Conservation (phyloP, 306 rosid species). For the Cucurbita pepo region DNA sequence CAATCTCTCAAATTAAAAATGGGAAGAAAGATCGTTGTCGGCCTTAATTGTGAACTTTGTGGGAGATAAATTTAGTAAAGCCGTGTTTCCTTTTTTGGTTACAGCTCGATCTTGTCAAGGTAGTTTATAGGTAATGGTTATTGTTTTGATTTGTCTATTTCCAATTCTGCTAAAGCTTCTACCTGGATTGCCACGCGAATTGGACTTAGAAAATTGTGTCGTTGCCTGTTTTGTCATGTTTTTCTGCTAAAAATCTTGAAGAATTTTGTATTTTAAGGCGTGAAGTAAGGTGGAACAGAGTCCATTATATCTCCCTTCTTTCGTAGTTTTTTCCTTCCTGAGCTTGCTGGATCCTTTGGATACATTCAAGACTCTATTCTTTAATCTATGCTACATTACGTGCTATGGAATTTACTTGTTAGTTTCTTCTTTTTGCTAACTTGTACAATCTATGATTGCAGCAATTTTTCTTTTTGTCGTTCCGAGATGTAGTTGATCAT, state of each 20-base stretch:
- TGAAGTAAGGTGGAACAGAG: not conserved
- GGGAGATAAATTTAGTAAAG: conserved; percentile 17
- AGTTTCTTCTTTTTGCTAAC: not conserved
- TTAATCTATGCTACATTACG: not conserved
- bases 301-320: not conserved
- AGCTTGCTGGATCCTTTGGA: not conserved
- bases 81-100: conserved; percentile 11
- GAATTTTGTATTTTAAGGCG: not conserved
- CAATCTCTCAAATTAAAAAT: not conserved
- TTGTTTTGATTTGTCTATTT: conserved; percentile 12
- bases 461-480: not conserved
- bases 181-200: conserved; percentile 7
- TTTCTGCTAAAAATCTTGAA: not conserved
- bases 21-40: not conserved
- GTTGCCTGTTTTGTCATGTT: not conserved
- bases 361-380: not conserved
- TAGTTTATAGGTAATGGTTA: not conserved
- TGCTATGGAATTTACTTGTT: not conserved
- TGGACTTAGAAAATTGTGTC: not conserved
- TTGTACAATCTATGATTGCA: not conserved
- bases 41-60: not conserved
- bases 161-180: conserved; percentile 13
- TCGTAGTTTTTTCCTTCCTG: not conserved
- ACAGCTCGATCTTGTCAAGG: conserved; percentile 4
- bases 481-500: too few species aligned